Base-by-base conservation (phyloP, 2,329 filamentous ascomycete genomes). In the Aureobasidium sp. region DNA sequence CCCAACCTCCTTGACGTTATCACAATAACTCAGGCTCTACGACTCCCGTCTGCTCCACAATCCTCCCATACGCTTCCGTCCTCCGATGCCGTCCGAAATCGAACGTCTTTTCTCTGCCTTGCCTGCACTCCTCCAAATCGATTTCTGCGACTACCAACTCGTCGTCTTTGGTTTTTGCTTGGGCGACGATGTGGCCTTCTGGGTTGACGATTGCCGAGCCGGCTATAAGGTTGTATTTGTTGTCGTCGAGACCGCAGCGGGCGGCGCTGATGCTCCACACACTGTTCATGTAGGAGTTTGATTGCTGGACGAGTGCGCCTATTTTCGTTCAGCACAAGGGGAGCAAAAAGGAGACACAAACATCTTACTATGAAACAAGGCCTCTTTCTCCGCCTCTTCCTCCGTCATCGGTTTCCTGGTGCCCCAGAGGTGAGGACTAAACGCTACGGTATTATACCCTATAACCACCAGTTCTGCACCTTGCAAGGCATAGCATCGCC, bases 201-300 rank as follows among this genome's bases (percentile, higher is more conserved):
- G 75, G 75, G 53, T 69, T 70, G 14, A 74, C 68, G 54, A 78
- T 77, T 55, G 69, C 68, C 51, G 71, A 75, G 4, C 74, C 75
- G 6, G 65, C 75, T 44, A 79, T 76, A 52, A 79, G 64, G 48
- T 73, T 68, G 56, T 69, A 73, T 55, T 71, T 70, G n/a, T 73
- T 73, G 60, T 79, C 75, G 58, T 79, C 77, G 5, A 72, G 56
- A 3, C 77, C 77, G 30, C 73, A 75, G 52, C 77, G 73, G 11
- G 73, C 76, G 2, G 73, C 69, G 35, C 70, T 71, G 53, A 79
- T 70, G 16, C 71, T 74, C 59, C 75, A 79, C 53, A 73, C 75
- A 6, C 72, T 71, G 58, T 79, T 78, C 61, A 75, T 75, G 59
- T 79, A 79, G 56, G 71, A 74, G 44, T 78, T 75, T 1, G 71